A percentile compares a stretch with the other conserved stretches of the same genome.
phyloP scores from a whole-genome alignment of 1,284 basidiomycete genomes.

The Sporisorium scitamineum region DNA sequence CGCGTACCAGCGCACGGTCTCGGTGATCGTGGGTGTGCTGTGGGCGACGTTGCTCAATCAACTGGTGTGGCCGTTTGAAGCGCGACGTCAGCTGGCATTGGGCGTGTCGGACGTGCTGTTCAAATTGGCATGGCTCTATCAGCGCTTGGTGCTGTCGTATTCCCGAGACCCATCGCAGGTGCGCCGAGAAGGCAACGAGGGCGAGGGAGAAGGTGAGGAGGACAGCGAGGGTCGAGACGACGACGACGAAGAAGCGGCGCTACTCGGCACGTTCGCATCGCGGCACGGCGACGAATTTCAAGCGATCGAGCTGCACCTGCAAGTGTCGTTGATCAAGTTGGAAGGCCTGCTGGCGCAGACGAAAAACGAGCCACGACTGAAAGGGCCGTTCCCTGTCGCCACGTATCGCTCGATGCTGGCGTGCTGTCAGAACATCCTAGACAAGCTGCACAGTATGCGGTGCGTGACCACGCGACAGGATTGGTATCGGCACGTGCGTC shows the following conservation, averaged over 20 bases:
- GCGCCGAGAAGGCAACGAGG: conserved; percentile 1
- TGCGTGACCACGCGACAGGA: conserved; percentile 93
- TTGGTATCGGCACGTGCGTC: conserved; percentile 83
- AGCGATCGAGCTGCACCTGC: conserved; percentile 89
- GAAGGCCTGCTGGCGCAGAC: conserved; percentile 81
- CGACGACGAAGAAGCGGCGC: conserved; percentile 48
- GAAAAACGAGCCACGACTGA: conserved; percentile 90
- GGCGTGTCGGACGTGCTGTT: conserved; percentile 78
- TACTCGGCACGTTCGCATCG: conserved; percentile 34
- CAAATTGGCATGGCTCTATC: conserved; percentile 64
- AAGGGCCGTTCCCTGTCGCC: conserved; percentile 73
- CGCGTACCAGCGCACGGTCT: conserved; percentile 80
- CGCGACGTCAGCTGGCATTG: conserved; percentile 84
- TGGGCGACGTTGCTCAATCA: conserved; percentile 89
- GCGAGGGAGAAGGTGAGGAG: conserved; percentile 18
- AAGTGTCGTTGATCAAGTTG: conserved; percentile 83
- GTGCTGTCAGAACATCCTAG: conserved; percentile 83
- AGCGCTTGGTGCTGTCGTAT: conserved; percentile 61
- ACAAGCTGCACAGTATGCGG: conserved; percentile 86
- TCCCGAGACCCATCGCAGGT: conserved; percentile 40
- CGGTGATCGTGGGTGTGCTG: conserved; percentile 87
- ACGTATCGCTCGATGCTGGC: conserved; percentile 86
- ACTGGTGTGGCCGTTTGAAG: conserved; percentile 95
- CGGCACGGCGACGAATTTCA: conserved; percentile 56
- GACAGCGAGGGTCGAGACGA: conserved; percentile 8